These are phyloP conservation scores for Botryotinia narcissicola DNA, from an alignment of 2,329 filamentous ascomycete species.

Conservation along the genomic window DNA sequence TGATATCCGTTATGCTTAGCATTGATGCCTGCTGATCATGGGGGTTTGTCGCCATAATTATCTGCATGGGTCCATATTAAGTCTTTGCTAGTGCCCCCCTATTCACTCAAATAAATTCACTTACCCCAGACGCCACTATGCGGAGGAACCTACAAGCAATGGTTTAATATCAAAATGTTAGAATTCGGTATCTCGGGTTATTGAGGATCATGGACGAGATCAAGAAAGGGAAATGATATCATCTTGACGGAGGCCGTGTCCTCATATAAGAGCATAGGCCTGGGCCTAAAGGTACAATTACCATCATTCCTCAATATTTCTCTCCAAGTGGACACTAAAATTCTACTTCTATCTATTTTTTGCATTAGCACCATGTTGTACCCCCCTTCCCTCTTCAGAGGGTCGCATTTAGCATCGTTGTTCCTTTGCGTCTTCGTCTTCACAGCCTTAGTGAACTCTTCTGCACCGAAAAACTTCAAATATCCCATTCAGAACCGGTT, in stretches of 20 bases:
- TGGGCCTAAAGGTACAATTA: background rate
- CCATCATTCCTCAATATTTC: background rate
- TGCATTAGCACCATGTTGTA: background rate
- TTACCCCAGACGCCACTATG: constrained; percentile 11
- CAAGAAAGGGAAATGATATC: background rate
- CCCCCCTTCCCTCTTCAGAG: background rate
- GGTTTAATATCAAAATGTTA: background rate
- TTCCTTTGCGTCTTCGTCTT: background rate
- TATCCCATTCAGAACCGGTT: background rate
- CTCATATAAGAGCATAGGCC: constrained; percentile 7
- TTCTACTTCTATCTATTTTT: background rate
- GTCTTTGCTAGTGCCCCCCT: background rate
- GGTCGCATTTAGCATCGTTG: background rate
- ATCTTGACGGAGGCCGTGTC: too few relatives aligned
- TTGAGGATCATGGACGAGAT: constrained; percentile 2
- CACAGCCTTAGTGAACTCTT: background rate
- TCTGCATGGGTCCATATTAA: background rate
- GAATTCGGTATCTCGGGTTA: constrained; percentile 7
- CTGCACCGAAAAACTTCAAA: background rate
- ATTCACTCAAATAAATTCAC: background rate
- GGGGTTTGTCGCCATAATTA: background rate
- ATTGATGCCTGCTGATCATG: constrained; percentile 3
- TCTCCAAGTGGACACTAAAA: background rate
- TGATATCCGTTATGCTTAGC: constrained; percentile 4
- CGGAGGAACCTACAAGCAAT: background rate